Conservation (phyloP, 805 yeast species). For the Starmerella scarabaei region DNA sequence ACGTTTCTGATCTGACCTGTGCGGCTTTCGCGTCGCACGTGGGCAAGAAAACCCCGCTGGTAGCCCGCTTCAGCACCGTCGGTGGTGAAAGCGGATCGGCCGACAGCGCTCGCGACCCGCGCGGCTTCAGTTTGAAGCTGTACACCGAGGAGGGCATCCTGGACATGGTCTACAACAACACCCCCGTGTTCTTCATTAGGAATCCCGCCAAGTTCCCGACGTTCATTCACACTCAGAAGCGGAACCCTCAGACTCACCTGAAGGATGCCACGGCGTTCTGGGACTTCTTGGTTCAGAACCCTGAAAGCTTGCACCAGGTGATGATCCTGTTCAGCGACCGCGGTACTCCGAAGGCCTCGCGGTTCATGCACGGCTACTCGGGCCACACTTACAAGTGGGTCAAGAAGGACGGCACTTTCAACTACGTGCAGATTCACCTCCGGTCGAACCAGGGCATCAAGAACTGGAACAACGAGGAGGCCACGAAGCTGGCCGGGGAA, state of each 20-base stretch:
- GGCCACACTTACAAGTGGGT: conserved; percentile 52
- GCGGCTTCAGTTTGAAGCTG: conserved; percentile 54
- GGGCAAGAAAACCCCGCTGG: conserved; percentile 67
- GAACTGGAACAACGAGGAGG: conserved; percentile 35
- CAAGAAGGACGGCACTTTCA: conserved; percentile 37
- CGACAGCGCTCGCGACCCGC: conserved; percentile 55
- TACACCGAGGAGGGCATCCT: conserved; percentile 56
- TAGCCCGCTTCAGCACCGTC: conserved; percentile 50
- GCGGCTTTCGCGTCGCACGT: conserved; percentile 47
- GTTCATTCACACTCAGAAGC: conserved; percentile 58
- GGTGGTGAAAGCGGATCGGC: conserved; percentile 60
- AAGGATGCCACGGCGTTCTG: conserved; percentile 44
- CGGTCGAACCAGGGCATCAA: conserved; percentile 40
- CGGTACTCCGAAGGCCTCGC: conserved; percentile 45
- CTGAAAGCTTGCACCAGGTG: conserved; percentile 46
- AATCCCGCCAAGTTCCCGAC: conserved; percentile 53
- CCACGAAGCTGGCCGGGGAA: conserved; percentile 34
- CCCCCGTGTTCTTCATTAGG: conserved; percentile 53
- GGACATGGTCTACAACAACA: conserved; percentile 64
- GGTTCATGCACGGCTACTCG: conserved; percentile 48
- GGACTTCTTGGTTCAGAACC: conserved; percentile 46
- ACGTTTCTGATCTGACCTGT: conserved; percentile 37
- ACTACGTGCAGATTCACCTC: conserved; percentile 46
- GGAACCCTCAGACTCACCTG: conserved; percentile 50
- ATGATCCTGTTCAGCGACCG: conserved; percentile 46